phyloP scores from a whole-genome alignment of 257 asterid genomes.

The Plantago elongata region DNA sequence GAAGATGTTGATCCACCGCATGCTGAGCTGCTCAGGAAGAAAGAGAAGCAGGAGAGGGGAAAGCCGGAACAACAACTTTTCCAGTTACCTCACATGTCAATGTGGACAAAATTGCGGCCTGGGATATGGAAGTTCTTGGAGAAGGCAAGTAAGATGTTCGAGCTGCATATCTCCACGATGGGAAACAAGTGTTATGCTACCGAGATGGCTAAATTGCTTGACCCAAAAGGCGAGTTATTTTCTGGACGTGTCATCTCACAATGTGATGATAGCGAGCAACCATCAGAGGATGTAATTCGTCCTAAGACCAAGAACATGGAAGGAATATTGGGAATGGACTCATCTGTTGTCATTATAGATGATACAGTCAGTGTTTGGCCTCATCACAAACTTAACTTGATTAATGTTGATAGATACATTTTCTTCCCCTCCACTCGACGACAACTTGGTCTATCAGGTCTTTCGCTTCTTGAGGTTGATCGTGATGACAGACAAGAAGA shows the following conservation, averaged over 20 bases:
- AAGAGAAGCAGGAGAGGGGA: conserved; percentile 51
- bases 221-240: conserved; percentile 90
- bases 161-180: conserved; percentile 88
- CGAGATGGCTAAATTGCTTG: conserved; percentile 95
- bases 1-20: conserved; percentile 74
- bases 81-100: conserved; percentile 72
- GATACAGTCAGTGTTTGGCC: conserved; percentile 95
- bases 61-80: too few relatives aligned
- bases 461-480: conserved; percentile 92
- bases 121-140: conserved; percentile 94
- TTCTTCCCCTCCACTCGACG: conserved; percentile 94
- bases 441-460: conserved; percentile 89
- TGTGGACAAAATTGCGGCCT: conserved; percentile 98
- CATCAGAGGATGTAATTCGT: conserved; percentile 55
- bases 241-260: conserved; percentile 89
- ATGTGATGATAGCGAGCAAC: conserved; percentile 75
- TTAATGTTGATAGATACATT: conserved; percentile 77
- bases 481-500: conserved; percentile 96
- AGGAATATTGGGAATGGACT: conserved; percentile 89
- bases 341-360: conserved; percentile 76
- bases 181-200: conserved; percentile 90
- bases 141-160: conserved; percentile 83
- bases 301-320: conserved; percentile 82
- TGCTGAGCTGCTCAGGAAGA: conserved; percentile 84
- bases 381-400: conserved; percentile 69